These are phyloP conservation scores for Alternaria infectoria DNA, from an alignment of 2,329 filamentous ascomycete species.

Conservation along the genomic window DNA sequence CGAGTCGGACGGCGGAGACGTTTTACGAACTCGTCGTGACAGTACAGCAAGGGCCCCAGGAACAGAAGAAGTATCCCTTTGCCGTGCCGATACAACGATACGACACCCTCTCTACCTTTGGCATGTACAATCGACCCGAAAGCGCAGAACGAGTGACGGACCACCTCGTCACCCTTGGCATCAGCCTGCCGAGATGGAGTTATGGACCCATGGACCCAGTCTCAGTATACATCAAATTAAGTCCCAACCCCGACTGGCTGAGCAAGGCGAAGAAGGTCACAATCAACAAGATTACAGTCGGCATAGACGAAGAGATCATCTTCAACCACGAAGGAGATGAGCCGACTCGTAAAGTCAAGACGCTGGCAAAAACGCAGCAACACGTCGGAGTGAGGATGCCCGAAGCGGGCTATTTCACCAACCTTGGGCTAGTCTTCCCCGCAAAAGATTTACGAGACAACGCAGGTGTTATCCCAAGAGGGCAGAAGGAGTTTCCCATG, in stretches of 20 bases:
- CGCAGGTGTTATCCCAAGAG: conserved; percentile 85
- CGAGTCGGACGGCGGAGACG: conserved; percentile 93
- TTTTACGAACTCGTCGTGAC: conserved; percentile 96
- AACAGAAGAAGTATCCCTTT: conserved; percentile 89
- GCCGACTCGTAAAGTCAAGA: conserved; percentile 86
- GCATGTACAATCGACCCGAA: conserved; percentile 98
- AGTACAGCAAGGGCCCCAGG: conserved; percentile 85
- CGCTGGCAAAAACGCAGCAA: conserved; percentile 82
- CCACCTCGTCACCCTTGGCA: conserved; percentile 88
- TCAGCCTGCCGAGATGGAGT: conserved; percentile 92
- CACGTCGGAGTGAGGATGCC: conserved; percentile 82
- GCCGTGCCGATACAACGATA: conserved; percentile 91
- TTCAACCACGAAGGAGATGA: conserved; percentile 98
- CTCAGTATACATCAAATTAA: conserved; percentile 92
- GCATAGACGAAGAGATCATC: conserved; percentile 97
- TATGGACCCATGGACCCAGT: conserved; percentile 96
- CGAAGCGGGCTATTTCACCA: conserved; percentile 90
- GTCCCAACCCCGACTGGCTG: conserved; percentile 90
- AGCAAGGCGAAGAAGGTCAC: conserved; percentile 89
- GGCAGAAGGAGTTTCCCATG: conserved; percentile 85
- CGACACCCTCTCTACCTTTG: conserved; percentile 96
- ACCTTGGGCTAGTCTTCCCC: conserved; percentile 88
- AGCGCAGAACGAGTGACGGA: conserved; percentile 84
- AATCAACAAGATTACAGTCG: conserved; percentile 91
- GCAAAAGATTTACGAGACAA: conserved; percentile 85